These are phyloP conservation scores for Rhodotorula sp. DNA, from an alignment of 1,284 basidiomycete genomes.

Conservation along the genomic window DNA sequence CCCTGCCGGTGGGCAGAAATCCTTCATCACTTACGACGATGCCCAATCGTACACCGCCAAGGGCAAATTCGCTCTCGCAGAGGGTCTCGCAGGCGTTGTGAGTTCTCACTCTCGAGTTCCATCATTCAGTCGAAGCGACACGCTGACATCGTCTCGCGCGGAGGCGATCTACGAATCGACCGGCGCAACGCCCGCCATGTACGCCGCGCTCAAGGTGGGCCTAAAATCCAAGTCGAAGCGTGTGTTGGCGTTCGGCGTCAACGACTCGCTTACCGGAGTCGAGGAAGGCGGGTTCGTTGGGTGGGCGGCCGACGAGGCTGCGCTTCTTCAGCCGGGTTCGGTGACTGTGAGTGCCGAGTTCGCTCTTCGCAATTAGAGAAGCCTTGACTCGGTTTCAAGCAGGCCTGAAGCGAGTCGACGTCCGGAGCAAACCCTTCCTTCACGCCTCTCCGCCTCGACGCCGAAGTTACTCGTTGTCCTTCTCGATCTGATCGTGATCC, in stretches of 20 bases:
- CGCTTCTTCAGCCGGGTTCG: too few species aligned
- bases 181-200: conserved; percentile 7
- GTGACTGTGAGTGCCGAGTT: too few species aligned
- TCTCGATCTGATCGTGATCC: too few species aligned
- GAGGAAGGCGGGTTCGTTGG: too few species aligned
- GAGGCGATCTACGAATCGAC: conserved; percentile 30
- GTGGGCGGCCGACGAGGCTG: not conserved
- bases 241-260: not conserved
- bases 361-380: too few species aligned
- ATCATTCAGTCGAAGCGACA: too few species aligned
- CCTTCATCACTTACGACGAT: conserved; percentile 53
- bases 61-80: conserved; percentile 50
- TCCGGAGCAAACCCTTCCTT: too few species aligned
- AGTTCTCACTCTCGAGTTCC: not conserved
- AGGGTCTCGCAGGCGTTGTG: conserved; percentile 29
- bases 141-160: not conserved
- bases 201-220: not conserved
- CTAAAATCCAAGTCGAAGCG: not conserved
- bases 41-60: conserved; percentile 68
- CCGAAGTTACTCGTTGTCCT: too few species aligned
- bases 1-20: not conserved
- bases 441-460: too few species aligned
- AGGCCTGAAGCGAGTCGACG: too few species aligned
- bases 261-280: too few species aligned
- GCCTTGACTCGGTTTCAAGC: too few species aligned